Base-by-base conservation (phyloP, 1,139 yeast genomes). In the Suhomyces coccinellae region DNA sequence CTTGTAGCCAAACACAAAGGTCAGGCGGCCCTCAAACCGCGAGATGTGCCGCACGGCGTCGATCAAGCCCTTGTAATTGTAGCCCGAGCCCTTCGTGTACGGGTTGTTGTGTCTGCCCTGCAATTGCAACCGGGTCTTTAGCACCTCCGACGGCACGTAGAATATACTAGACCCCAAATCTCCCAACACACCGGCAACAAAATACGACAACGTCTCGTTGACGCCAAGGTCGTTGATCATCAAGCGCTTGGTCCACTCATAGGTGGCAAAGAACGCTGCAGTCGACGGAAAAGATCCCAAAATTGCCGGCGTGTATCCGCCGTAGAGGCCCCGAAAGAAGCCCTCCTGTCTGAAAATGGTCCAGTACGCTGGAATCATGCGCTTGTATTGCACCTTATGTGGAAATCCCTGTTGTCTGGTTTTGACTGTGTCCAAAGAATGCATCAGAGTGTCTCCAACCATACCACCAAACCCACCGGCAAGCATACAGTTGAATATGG, bases 401-500 rank as follows among this genome's bases (percentile, higher is more conserved):
- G 89, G 85, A 6, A 95, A 88, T 24, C 97, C 98, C 61, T 93
- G 99, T 63, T 93, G 99, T 54, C 99, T 75, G 1, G 99, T 93
- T 64, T 93, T 93, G 33, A 95, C 97, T 0, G 99, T 93, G 60
- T 93, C 99, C 37, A 93, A 69, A 1, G 98, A 91, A 65, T 93
- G 97, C 97, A 93, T 93, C 39, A 82, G 71, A 2, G 95, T 79
- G 59, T 93, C 99, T 13, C 98, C 99, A 32, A 91, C 82, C 49
- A 88, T 83, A 1, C 99, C 99, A 8, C 99, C 99, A 41, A 91
- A 69, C 1, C 97, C 97, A 33, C 99, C 99, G 0, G 98, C 97
- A 29, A 87, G 47, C 73, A 86, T 75, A 56, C 91, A 85, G 54
- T 82, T 78, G 53, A 78, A 46, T n/a, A 85, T 65, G 2, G 87